These are phyloP conservation scores for Exophiala phaeomuriformis DNA, from an alignment of 2,329 filamentous ascomycete species.

Conservation along the genomic window DNA sequence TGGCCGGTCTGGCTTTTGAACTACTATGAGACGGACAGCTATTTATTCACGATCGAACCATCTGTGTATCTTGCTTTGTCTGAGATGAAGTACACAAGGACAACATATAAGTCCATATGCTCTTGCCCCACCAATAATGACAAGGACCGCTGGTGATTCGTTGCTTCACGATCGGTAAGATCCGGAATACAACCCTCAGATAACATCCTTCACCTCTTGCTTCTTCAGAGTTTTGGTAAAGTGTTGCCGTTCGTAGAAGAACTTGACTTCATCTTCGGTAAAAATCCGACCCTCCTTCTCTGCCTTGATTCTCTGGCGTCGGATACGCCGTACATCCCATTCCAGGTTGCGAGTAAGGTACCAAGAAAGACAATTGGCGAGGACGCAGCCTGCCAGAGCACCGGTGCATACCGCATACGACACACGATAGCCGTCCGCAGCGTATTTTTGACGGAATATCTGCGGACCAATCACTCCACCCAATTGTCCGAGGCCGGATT, in stretches of 20 bases:
- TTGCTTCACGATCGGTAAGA: background rate
- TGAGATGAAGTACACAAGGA: too few species aligned
- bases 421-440: conserved; percentile 38
- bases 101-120: too few species aligned
- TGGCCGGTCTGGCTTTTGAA: too few species aligned
- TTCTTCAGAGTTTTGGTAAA: background rate
- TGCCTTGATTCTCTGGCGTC: background rate
- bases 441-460: conserved; percentile 40
- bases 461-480: conserved; percentile 44
- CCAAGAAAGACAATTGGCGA: conserved; percentile 41
- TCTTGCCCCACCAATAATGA: too few species aligned
- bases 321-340: background rate
- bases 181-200: background rate
- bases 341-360: conserved; percentile 29
- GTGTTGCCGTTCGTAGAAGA: background rate
- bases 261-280: conserved; percentile 1
- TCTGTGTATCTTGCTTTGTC: too few species aligned
- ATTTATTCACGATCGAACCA: too few species aligned
- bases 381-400: conserved; percentile 39
- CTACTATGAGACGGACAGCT: too few species aligned
- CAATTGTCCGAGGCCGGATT: conserved; percentile 46
- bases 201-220: background rate
- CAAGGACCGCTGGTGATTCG: too few species aligned
- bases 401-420: conserved; percentile 42
- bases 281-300: background rate